Percentiles rank a stretch among this genome's conserved stretches.
Conservation (phyloP, 495 filamentous ascomycete genomes). For the Pseudoneurospora amorphoporcata region DNA sequence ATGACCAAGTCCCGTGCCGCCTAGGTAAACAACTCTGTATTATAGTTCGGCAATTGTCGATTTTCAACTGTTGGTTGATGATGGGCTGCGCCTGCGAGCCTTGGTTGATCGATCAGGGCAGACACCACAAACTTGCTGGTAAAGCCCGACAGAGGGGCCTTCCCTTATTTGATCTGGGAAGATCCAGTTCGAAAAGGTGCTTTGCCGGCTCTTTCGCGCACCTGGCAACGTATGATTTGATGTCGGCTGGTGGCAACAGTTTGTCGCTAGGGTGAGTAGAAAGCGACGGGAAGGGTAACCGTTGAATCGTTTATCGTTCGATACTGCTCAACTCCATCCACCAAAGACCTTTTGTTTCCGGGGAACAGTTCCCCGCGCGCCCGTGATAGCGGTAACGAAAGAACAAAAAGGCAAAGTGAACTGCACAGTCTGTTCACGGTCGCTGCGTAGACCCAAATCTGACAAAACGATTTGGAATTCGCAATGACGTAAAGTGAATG, state of each 20-base stretch:
- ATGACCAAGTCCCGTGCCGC: constrained; percentile 3
- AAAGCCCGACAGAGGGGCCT: background rate
- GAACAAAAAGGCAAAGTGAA: background rate
- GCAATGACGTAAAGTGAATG: background rate
- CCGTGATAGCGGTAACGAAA: background rate
- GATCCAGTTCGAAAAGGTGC: background rate
- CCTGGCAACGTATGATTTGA: background rate
- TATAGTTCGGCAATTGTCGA: constrained; percentile 2
- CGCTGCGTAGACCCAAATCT: background rate
- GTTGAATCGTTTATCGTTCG: background rate
- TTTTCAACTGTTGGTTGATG: background rate
- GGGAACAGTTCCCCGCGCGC: background rate
- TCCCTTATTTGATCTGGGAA: background rate
- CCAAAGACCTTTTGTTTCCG: background rate
- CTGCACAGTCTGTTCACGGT: background rate
- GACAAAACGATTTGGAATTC: background rate
- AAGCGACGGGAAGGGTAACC: background rate
- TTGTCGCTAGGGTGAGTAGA: background rate
- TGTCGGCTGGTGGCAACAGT: background rate
- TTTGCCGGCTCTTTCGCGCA: background rate
- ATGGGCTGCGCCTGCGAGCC: background rate
- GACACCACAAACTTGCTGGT: background rate
- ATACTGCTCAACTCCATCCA: background rate
- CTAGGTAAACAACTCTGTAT: background rate
- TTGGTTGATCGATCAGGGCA: background rate